Conservation (phyloP, 2,329 filamentous ascomycete genomes). For the Coniosporium uncinatum region DNA sequence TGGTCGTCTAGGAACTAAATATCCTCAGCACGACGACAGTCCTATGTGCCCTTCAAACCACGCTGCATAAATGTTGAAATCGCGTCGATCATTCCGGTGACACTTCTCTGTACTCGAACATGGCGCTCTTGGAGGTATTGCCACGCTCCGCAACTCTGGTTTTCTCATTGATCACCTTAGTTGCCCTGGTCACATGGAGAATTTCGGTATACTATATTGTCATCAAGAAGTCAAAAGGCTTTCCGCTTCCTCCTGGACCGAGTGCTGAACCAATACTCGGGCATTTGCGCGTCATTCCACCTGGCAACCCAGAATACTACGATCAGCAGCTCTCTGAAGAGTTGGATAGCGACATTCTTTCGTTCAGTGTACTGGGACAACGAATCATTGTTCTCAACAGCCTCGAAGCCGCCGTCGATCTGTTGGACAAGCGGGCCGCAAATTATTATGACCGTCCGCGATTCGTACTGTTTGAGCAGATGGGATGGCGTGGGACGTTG, state of each 20-base stretch:
- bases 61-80: too few species aligned
- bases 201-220: too few species aligned
- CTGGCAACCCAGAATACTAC: conserved; percentile 14
- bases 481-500: background rate
- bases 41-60: too few species aligned
- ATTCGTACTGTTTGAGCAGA: conserved; percentile 23
- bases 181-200: too few species aligned
- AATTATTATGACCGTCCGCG: conserved; percentile 39
- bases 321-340: conserved; percentile 11
- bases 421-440: conserved; percentile 37
- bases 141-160: too few species aligned
- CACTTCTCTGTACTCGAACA: too few species aligned
- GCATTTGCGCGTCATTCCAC: conserved; percentile 13
- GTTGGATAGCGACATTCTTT: conserved; percentile 14
- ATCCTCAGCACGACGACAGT: too few species aligned
- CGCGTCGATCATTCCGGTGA: too few species aligned
- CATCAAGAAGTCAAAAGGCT: background rate
- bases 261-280: conserved; percentile 14
- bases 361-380: conserved; percentile 27
- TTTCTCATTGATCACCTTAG: too few species aligned
- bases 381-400: conserved; percentile 38
- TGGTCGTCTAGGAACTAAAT: too few species aligned
- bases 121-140: too few species aligned
- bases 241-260: conserved; percentile 13
- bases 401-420: conserved; percentile 31